Conservation (phyloP, 148 eudicot species). For the Camellia lanceoleosa region DNA sequence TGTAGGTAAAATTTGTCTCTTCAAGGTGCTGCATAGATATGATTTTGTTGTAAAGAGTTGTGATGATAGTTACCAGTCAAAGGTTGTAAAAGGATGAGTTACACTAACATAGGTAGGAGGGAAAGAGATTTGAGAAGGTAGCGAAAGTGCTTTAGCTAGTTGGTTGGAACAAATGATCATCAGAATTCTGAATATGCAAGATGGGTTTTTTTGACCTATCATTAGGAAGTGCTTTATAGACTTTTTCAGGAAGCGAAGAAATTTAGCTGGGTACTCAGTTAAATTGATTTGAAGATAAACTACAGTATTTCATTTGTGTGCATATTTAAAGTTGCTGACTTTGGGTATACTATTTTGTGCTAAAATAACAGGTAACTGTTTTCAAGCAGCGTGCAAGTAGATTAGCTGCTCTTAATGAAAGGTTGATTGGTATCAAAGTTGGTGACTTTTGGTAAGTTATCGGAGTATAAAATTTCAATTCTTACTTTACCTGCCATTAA, state of each 20-base stretch:
- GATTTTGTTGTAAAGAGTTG: slow-evolving; percentile 3
- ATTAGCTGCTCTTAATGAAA: slow-evolving; percentile 76
- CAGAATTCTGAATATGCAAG: neutral
- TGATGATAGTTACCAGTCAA: neutral
- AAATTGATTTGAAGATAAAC: neutral
- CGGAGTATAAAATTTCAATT: neutral
- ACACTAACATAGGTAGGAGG: neutral
- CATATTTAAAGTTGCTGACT: slow-evolving; percentile 4
- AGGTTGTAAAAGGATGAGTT: neutral
- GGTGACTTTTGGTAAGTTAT: slow-evolving; percentile 83
- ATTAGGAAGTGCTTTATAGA: too few species aligned
- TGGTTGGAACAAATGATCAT: neutral
- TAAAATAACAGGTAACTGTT: slow-evolving; percentile 65
- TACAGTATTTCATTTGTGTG: neutral
- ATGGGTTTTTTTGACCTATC: neutral
- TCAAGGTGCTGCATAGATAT: neutral
- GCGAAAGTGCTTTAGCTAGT: neutral
- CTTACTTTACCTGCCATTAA: slow-evolving; percentile 14
- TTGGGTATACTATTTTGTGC: slow-evolving; percentile 20
- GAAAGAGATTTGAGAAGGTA: neutral
- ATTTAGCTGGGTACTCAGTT: neutral
- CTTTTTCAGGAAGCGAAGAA: neutral
- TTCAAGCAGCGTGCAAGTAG: slow-evolving; percentile 79
- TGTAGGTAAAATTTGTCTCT: neutral
- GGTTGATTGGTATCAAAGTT: slow-evolving; percentile 82